Percentiles rank a stretch among this genome's conserved stretches.
Evolutionary conservation across 345 rosid species (phyloP).

Genomic region (Eutrema yunnanense): DNA sequence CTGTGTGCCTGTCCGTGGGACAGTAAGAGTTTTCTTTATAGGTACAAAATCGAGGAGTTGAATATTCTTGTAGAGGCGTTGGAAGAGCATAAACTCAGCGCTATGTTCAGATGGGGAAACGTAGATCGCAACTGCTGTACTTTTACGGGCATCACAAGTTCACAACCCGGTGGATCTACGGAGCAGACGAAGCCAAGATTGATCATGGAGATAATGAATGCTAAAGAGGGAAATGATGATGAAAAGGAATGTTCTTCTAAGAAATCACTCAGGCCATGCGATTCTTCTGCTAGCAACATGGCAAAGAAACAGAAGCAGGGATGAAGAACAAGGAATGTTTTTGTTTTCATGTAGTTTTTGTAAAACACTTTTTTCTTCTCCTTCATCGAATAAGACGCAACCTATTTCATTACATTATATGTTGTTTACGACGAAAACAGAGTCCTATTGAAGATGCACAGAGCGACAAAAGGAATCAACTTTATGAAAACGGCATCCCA

Average conservation of each 20-base stretch:
- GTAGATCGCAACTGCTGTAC: slow-evolving; percentile 22
- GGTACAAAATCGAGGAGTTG: slow-evolving; percentile 45
- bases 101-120: slow-evolving; percentile 44
- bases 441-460: background rate
- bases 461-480: background rate
- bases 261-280: background rate
- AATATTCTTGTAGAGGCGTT: slow-evolving; percentile 53
- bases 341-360: background rate
- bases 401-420: background rate
- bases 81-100: slow-evolving; percentile 45
- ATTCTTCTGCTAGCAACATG: background rate
- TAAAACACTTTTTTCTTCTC: background rate
- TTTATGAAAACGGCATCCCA: background rate
- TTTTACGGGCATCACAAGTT: background rate
- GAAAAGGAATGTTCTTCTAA: background rate
- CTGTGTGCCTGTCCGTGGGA: slow-evolving; percentile 62
- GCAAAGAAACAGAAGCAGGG: slow-evolving; percentile 17
- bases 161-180: slow-evolving; percentile 22
- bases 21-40: slow-evolving; percentile 44
- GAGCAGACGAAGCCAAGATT: slow-evolving; percentile 32
- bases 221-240: background rate
- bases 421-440: background rate
- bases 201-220: background rate
- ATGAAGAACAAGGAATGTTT: background rate
- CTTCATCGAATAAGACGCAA: background rate